Percentiles rank a stretch among this genome's conserved stretches.
Conservation (phyloP, 1,284 basidiomycete genomes). For the Bjerkandera adusta region DNA sequence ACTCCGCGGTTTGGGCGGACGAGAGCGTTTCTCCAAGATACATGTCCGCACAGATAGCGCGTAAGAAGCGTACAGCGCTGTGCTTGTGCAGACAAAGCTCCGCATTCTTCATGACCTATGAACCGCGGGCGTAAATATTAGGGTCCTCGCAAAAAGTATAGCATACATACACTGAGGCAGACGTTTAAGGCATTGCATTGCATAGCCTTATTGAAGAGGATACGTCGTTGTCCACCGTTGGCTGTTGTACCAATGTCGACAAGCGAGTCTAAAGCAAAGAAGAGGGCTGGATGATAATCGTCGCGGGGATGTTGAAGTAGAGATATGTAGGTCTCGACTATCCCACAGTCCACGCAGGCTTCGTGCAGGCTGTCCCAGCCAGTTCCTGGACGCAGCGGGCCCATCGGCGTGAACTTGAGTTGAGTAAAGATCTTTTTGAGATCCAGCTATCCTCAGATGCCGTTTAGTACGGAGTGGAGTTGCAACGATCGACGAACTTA, state of each 20-base stretch:
- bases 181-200: slow-evolving; percentile 5
- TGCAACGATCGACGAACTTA: not conserved
- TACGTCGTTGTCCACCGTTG: not conserved
- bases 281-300: not conserved
- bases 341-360: not conserved
- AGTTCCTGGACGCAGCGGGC: not conserved
- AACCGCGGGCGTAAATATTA: not conserved
- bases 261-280: not conserved
- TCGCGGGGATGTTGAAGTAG: slow-evolving; percentile 1
- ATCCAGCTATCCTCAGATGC: not conserved
- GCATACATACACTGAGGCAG: slow-evolving; percentile 3
- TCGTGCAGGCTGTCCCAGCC: not conserved
- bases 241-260: not conserved
- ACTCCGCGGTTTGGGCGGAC: slow-evolving; percentile 2
- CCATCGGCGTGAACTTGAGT: too few relatives aligned
- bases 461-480: not conserved
- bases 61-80: slow-evolving; percentile 1
- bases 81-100: slow-evolving; percentile 2
- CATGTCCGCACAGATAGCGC: slow-evolving; percentile 1
- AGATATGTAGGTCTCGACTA: slow-evolving; percentile 1
- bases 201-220: not conserved
- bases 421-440: too few relatives aligned
- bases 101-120: slow-evolving; percentile 4
- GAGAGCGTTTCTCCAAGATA: slow-evolving; percentile 2
- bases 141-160: not conserved